A percentile compares a stretch with the other conserved stretches of the same genome.
These are phyloP conservation scores for Odontarrhena argentea DNA, from an alignment of 345 rosid species.

Conservation along the genomic window DNA sequence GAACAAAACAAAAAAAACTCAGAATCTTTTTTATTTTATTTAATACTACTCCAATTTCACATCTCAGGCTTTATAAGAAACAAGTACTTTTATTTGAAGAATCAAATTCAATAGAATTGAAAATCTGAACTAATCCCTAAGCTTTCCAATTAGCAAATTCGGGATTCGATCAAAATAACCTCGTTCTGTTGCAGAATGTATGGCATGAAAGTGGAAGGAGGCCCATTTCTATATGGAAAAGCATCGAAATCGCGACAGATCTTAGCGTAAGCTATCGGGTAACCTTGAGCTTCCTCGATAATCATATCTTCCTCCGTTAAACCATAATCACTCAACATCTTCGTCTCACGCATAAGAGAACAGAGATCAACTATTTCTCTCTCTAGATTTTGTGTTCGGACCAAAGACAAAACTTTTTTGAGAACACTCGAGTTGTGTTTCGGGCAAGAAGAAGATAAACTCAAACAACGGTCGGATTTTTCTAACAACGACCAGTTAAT, in stretches of 20 bases:
- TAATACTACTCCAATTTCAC: neutral
- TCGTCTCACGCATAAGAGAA: conserved; percentile 22
- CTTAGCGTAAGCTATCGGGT: conserved; percentile 75
- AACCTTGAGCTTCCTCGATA: conserved; percentile 70
- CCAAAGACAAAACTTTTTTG: conserved; percentile 4
- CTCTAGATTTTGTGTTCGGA: conserved; percentile 20
- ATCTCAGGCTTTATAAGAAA: too few relatives aligned
- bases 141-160: neutral
- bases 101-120: neutral
- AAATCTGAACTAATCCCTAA: neutral
- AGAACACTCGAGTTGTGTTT: conserved; percentile 33
- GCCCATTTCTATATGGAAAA: conserved; percentile 55
- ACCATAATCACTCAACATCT: conserved; percentile 46
- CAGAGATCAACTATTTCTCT: neutral
- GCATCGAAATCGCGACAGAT: conserved; percentile 55
- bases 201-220: conserved; percentile 78
- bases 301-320: conserved; percentile 61
- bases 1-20: conserved; percentile 20
- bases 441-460: conserved; percentile 41
- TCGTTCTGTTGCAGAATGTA: conserved; percentile 57
- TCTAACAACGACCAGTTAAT: conserved; percentile 27
- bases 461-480: conserved; percentile 45
- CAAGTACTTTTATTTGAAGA: neutral
- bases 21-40: neutral
- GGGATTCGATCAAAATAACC: conserved; percentile 41